These are phyloP conservation scores for Vanilla planifolia DNA, from an alignment of 106 monocot species.

Conservation along the genomic window DNA sequence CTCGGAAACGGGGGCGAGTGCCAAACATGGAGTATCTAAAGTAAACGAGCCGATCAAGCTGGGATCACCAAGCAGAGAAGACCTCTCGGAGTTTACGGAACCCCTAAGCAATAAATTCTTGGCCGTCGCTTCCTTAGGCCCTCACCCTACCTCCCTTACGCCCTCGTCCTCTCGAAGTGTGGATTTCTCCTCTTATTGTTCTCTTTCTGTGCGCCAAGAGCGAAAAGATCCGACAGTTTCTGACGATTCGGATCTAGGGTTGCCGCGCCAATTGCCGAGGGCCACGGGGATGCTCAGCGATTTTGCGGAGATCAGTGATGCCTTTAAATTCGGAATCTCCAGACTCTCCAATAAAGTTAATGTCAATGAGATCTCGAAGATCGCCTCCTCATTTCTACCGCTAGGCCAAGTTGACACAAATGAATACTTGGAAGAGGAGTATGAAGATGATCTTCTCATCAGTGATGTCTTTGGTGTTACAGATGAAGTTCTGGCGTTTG, in stretches of 20 bases:
- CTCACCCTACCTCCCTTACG: slow-evolving; percentile 31
- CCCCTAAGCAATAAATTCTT: slow-evolving; percentile 76
- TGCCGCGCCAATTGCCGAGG: slow-evolving; percentile 12
- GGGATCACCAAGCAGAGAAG: slow-evolving; percentile 44
- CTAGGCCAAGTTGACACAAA: slow-evolving; percentile 29
- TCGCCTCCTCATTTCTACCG: slow-evolving; percentile 65
- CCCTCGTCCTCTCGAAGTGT: background rate
- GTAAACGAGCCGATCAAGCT: slow-evolving; percentile 9
- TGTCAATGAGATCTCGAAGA: slow-evolving; percentile 72
- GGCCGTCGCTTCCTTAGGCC: slow-evolving; percentile 91
- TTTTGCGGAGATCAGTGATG: slow-evolving; percentile 79
- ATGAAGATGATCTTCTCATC: background rate
- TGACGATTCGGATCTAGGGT: background rate
- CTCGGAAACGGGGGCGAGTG: background rate
- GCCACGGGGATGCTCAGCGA: slow-evolving; percentile 61
- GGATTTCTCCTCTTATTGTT: background rate
- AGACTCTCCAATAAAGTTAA: slow-evolving; percentile 54
- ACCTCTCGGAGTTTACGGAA: slow-evolving; percentile 81
- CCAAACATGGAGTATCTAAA: background rate
- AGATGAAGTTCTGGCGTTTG: slow-evolving; percentile 90
- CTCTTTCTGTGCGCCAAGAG: background rate
- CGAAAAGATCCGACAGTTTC: slow-evolving; percentile 2
- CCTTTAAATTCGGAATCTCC: slow-evolving; percentile 64
- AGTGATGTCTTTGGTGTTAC: slow-evolving; percentile 63
- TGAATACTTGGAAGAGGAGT: slow-evolving; percentile 13